Evolutionary conservation across 2,329 filamentous ascomycete species (phyloP).

Genomic region (Botrytis paeoniae): DNA sequence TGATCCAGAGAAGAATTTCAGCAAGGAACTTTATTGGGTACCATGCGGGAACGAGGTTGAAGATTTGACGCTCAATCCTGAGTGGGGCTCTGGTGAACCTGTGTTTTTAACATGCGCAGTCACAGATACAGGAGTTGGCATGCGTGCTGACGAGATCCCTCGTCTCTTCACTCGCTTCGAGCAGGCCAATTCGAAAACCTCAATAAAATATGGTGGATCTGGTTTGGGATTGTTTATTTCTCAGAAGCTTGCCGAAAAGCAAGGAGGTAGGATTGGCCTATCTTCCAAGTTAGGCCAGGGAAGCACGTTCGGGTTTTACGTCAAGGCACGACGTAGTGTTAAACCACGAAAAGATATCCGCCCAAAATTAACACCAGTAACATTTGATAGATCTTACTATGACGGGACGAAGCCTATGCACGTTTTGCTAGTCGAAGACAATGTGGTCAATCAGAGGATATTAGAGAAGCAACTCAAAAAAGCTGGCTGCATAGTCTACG

Average conservation of each 20-base stretch:
- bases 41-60: conserved; percentile 24
- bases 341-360: neutral
- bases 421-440: conserved; percentile 59
- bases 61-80: conserved; percentile 27
- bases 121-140: conserved; percentile 71
- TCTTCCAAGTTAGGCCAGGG: conserved; percentile 63
- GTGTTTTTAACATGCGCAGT: conserved; percentile 72
- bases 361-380: neutral
- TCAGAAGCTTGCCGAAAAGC: conserved; percentile 71
- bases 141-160: conserved; percentile 67
- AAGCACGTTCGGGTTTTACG: conserved; percentile 73
- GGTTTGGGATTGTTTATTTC: conserved; percentile 79
- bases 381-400: conserved; percentile 19
- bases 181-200: conserved; percentile 71
- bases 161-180: conserved; percentile 77
- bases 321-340: conserved; percentile 49
- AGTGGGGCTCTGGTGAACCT: conserved; percentile 43
- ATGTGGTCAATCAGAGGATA: conserved; percentile 58
- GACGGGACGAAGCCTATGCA: conserved; percentile 53
- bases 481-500: conserved; percentile 43
- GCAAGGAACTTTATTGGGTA: conserved; percentile 27
- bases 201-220: conserved; percentile 73
- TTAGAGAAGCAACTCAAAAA: conserved; percentile 49
- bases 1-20: conserved; percentile 25
- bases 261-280: conserved; percentile 72